Evolutionary conservation across 768 basidiomycete genomes (phyloP).

Genomic region (Austroboletus eburneus): DNA sequence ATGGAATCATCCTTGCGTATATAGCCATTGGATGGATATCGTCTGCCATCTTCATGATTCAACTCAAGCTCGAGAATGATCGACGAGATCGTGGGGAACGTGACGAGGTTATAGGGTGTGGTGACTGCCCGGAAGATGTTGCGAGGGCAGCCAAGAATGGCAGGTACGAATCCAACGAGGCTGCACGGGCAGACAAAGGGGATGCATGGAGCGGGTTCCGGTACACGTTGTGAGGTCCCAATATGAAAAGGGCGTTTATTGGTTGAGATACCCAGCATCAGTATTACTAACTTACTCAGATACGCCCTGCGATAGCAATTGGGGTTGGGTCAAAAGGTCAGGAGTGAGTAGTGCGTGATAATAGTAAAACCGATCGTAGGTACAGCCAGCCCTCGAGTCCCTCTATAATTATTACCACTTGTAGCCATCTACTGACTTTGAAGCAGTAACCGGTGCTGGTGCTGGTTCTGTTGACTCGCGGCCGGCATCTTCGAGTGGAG

Average conservation of each 20-base stretch:
- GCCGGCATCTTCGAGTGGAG: slow-evolving; percentile 51
- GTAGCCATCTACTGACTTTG: slow-evolving; percentile 34
- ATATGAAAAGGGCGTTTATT: no score
- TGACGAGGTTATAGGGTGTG: slow-evolving; percentile 56
- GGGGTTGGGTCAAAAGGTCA: no score
- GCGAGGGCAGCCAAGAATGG: slow-evolving; percentile 44
- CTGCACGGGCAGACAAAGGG: slow-evolving; percentile 56
- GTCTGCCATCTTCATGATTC: slow-evolving; percentile 43
- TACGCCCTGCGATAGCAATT: no score
- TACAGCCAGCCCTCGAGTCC: no score
- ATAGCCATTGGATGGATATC: slow-evolving; percentile 61
- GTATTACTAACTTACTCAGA: no score
- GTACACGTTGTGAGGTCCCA: slow-evolving; percentile 43
- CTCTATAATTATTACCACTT: slow-evolving; percentile 12
- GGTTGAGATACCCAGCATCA: no score
- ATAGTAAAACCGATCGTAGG: no score
- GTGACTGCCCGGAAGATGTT: slow-evolving; percentile 38
- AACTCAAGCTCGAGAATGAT: slow-evolving; percentile 56
- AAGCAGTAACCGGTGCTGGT: slow-evolving; percentile 48
- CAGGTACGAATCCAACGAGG: slow-evolving; percentile 48
- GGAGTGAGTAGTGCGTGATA: no score
- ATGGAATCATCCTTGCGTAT: slow-evolving; percentile 66
- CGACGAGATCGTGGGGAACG: slow-evolving; percentile 62
- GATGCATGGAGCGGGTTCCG: slow-evolving; percentile 77
- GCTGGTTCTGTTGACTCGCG: slow-evolving; percentile 38